These are phyloP conservation scores for Reticulascus tulasneorum DNA, from an alignment of 2,329 filamentous ascomycete genomes.

Conservation along the genomic window DNA sequence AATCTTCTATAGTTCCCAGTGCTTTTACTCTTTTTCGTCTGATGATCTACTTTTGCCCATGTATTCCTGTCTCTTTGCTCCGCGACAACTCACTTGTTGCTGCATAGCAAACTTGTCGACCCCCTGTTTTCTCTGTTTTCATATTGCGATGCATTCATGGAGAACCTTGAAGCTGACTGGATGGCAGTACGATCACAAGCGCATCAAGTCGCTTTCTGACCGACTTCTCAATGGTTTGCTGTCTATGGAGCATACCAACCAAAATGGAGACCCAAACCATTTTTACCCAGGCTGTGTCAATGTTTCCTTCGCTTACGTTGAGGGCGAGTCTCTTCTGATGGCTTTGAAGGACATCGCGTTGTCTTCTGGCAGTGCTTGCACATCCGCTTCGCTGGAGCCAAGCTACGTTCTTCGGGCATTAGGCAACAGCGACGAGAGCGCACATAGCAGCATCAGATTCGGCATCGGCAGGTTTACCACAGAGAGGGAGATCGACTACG, in stretches of 20 bases:
- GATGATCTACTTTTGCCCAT: slow-evolving; percentile 83
- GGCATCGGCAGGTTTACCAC: slow-evolving; percentile 97
- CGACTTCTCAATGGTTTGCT: slow-evolving; percentile 79
- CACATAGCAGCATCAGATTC: slow-evolving; percentile 96
- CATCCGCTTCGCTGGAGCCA: slow-evolving; percentile 91
- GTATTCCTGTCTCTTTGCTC: slow-evolving; percentile 85
- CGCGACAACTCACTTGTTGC: slow-evolving; percentile 59
- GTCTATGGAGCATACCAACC: slow-evolving; percentile 82
- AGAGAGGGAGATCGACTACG: slow-evolving; percentile 93
- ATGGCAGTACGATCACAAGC: slow-evolving; percentile 80
- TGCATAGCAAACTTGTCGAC: slow-evolving; percentile 66
- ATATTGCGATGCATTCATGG: background rate
- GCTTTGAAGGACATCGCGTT: slow-evolving; percentile 96
- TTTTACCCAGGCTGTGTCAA: slow-evolving; percentile 98
- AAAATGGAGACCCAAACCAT: slow-evolving; percentile 78
- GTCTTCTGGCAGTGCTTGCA: slow-evolving; percentile 95
- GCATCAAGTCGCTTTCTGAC: slow-evolving; percentile 78
- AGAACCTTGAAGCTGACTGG: slow-evolving; percentile 2
- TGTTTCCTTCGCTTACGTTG: slow-evolving; percentile 96
- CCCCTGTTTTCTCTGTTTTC: slow-evolving; percentile 10
- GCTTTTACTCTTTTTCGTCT: slow-evolving; percentile 30
- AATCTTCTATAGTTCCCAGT: slow-evolving; percentile 9
- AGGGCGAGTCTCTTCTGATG: slow-evolving; percentile 97
- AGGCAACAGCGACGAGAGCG: slow-evolving; percentile 94
- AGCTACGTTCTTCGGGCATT: slow-evolving; percentile 93